These are phyloP conservation scores for Ophiocordyceps camponoti-rufipedis DNA, from an alignment of 2,329 filamentous ascomycete genomes.

Conservation along the genomic window DNA sequence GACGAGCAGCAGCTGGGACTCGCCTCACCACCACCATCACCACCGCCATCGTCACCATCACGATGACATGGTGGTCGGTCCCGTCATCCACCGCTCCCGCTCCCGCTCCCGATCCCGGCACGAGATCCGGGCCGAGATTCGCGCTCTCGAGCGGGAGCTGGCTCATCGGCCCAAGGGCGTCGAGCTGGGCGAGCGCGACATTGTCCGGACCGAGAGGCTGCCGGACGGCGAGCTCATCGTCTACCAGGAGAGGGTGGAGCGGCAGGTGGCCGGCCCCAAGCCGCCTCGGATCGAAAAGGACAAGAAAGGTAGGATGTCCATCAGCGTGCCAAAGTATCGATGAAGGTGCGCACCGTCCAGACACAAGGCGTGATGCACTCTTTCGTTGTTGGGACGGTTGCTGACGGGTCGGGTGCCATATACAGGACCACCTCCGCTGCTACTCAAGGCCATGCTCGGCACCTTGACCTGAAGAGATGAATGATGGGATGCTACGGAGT, in stretches of 20 bases:
- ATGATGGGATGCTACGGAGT: not conserved
- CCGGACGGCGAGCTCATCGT: constrained; percentile 45
- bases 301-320: constrained; percentile 88
- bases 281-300: constrained; percentile 66
- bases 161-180: constrained; percentile 15
- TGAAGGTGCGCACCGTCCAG: constrained; percentile 27
- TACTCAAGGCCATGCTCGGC: constrained; percentile 52
- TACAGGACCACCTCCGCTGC: constrained; percentile 42
- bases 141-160: constrained; percentile 41
- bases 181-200: constrained; percentile 25
- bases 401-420: constrained; percentile 11
- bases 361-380: not conserved
- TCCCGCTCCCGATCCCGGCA: constrained; percentile 31
- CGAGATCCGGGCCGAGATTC: constrained; percentile 57
- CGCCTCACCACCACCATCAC: constrained; percentile 8
- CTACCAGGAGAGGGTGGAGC: constrained; percentile 41
- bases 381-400: constrained; percentile 4
- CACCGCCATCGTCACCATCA: constrained; percentile 12
- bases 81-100: constrained; percentile 20
- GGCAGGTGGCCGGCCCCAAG: constrained; percentile 31
- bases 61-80: constrained; percentile 9
- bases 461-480: constrained; percentile 38
- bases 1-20: constrained; percentile 11
- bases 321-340: constrained; percentile 58
- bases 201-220: constrained; percentile 37